Evolutionary conservation across 768 basidiomycete species (phyloP), one percentile per base, ranked within the genome.

Genomic region (Tremella yokohamensis): DNA sequence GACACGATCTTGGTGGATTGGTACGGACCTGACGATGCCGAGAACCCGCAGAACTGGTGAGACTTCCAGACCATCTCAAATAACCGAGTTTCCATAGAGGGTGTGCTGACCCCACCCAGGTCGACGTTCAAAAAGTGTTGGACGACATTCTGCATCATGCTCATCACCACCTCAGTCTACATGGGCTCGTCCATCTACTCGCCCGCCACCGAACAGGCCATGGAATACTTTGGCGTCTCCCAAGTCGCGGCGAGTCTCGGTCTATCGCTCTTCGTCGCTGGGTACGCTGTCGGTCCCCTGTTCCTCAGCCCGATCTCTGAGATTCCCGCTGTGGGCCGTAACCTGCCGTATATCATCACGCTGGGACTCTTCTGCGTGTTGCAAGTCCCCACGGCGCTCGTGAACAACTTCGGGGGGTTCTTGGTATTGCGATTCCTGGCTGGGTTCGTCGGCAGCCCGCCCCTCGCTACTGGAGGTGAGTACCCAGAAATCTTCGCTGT

Each of bases 281-380:
- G 69, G 1, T 79, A 79, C 65, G 78, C 75, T 11, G 60, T 78
- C 15, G 76, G 72, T 0, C 72, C 73, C 0, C 62, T 71, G 49
- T 51, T 64, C 64, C 61, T 69, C 38, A 60, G 61, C 25, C 67
- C 67, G 0, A 50, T 69, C 48, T 61, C 73, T 3, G 79, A 79
- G 54, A 70, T 79, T 24, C 75, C 78, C 0, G 37, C 61, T 1
- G 66, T 79, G 42, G 79, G 79, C 11, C 63, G 79, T 3, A 75
- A 66, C 19, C 60, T 72, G 2, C 66, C 72, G 19, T 79, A 79
- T 61, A 71, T 79, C 51, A 60, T 70, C 60, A 75, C 73, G n/a
- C n/a, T n/a, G n/a, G n/a, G n/a, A n/a, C n/a, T n/a, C n/a, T n/a
- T n/a, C n/a, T n/a, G n/a, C n/a, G n/a, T n/a, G n/a, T n/a, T n/a